These are phyloP conservation scores for Medicago arabica DNA, from an alignment of 306 rosid genomes.

Conservation along the genomic window DNA sequence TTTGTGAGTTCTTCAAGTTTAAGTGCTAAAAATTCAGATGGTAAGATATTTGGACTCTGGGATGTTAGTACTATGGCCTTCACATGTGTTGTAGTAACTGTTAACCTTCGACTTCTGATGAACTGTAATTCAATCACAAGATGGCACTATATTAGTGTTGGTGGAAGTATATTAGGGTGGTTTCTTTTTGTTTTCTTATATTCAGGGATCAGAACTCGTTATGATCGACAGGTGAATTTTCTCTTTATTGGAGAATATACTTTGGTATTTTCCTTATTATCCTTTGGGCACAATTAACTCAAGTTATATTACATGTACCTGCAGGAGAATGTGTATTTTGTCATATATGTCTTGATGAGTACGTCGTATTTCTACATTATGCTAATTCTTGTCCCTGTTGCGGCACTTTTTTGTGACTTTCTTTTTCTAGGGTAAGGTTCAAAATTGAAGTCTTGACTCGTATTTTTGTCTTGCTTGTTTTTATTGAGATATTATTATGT, in stretches of 20 bases:
- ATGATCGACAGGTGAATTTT: conserved; percentile 69
- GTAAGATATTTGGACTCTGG: conserved; percentile 86
- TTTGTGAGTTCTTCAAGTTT: conserved; percentile 62
- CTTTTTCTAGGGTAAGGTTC: conserved; percentile 82
- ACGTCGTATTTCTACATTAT: conserved; percentile 80
- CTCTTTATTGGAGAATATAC: conserved; percentile 24
- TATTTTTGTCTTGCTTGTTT: conserved; percentile 23
- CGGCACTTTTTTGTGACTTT: conserved; percentile 86
- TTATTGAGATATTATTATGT: conserved; percentile 6
- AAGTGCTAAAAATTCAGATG: conserved; percentile 67
- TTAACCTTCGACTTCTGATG: conserved; percentile 83
- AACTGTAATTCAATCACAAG: conserved; percentile 83
- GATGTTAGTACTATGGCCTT: conserved; percentile 97
- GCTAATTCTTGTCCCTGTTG: conserved; percentile 72
- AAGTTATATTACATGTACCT: conserved; percentile 41
- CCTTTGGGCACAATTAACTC: conserved; percentile 15
- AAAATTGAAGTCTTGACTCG: conserved; percentile 12
- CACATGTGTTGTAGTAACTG: conserved; percentile 88
- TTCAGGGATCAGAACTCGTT: conserved; percentile 64
- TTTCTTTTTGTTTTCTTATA: conserved; percentile 76
- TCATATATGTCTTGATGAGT: conserved; percentile 87
- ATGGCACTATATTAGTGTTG: conserved; percentile 89
- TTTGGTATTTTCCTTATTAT: conserved; percentile 2
- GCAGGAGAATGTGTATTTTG: conserved; percentile 89
- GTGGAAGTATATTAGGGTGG: conserved; percentile 96